Conservation (phyloP, 1,284 basidiomycete genomes). For the Mycena sp. region DNA sequence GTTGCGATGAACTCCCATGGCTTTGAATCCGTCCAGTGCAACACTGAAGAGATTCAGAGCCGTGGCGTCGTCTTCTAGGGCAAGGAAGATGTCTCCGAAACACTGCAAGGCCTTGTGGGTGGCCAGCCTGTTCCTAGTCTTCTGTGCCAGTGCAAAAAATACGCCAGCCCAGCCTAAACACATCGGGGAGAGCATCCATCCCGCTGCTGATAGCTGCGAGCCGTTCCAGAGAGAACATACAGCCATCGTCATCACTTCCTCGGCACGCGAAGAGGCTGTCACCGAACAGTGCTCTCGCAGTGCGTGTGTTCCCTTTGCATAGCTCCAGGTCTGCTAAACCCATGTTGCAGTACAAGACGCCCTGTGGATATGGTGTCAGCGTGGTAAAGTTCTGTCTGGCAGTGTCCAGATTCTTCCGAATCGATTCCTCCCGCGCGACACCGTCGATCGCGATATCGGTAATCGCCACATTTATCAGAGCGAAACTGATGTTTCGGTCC, state of each 20-base stretch:
- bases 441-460: no score
- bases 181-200: neutral
- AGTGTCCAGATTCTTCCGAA: neutral
- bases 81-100: neutral
- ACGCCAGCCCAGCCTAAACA: neutral
- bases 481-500: neutral
- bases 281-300: neutral
- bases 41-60: neutral
- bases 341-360: neutral
- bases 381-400: neutral
- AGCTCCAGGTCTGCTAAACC: neutral
- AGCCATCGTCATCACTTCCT: neutral
- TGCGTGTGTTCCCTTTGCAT: neutral
- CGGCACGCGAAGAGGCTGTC: neutral
- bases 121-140: neutral
- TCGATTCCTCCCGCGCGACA: neutral
- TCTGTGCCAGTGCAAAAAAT: neutral
- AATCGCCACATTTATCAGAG: neutral
- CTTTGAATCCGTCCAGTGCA: neutral
- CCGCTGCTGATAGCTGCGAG: neutral
- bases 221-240: neutral
- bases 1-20: neutral
- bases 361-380: neutral
- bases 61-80: neutral
- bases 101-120: neutral